Evolutionary conservation across 371 early-diverging fungal species (phyloP), one percentile per base, ranked within the genome.

Genomic region (Mortierella sp.): DNA sequence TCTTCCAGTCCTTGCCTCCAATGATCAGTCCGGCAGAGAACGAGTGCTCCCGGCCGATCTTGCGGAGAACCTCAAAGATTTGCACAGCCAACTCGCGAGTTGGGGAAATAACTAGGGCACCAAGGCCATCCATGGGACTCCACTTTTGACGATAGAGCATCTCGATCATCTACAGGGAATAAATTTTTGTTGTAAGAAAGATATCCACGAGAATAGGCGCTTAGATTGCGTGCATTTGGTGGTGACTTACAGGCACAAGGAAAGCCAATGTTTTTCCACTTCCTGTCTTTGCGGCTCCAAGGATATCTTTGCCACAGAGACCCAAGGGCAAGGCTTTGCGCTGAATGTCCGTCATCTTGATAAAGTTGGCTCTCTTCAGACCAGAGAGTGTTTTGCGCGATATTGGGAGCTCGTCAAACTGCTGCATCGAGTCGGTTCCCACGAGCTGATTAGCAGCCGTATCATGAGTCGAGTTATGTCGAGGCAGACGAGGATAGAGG

Each of bases 211-310:
- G 14, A 39, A 34, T 17, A 9, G 21, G 17, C 12, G 28, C 23
- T 24, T 23, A 26, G n/a, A 26, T 21, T 31, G 8, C 14, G 24
- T n/a, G n/a, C 3, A 23, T 31, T 9, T 21, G 37, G 24, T 17
- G 23, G 7, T 48, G 31, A 68, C 86, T 68, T 88, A 96, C 93
- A 48, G 98, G 99, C 39, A 99, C 84, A n/a, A 99, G 72, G 80
- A 99, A 99, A 4, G 97, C 94, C 24, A 99, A 83, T 0, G 99
- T 99, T 80, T 99, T 99, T 42, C 99, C 99, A 34, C 96, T 95
- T n/a, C 99, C 99, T 0, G 99, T 99, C 65, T 97, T 96, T 23
- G 99, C 99, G 2, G 99, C 98, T 28, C 99, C 99, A 32, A 99
- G 86, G 14, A 99, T 89, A 82, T 98, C 99, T 63, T 90, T 86